Percentiles rank a stretch among this genome's conserved stretches.
These are phyloP conservation scores for Penicillium decumbens DNA, from an alignment of 2,329 filamentous ascomycete genomes.

Conservation along the genomic window DNA sequence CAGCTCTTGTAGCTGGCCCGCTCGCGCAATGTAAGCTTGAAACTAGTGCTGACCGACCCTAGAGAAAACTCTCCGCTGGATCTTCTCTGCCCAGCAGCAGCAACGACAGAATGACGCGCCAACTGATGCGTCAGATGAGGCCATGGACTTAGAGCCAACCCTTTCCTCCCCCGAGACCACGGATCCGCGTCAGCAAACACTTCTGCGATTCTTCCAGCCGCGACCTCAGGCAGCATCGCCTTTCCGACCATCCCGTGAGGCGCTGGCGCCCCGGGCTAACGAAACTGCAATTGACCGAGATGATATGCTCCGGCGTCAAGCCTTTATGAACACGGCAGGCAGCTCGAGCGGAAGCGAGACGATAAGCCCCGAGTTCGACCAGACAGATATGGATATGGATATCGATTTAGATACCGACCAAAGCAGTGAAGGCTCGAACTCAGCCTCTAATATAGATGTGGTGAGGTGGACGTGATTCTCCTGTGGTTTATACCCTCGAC, in stretches of 20 bases:
- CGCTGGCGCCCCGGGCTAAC: constrained; percentile 23
- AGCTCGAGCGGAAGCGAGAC: constrained; percentile 21
- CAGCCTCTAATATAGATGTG: constrained; percentile 22
- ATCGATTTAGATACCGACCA: constrained; percentile 31
- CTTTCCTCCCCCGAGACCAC: constrained; percentile 25
- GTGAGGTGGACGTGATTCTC: constrained; percentile 31
- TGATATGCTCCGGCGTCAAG: constrained; percentile 18
- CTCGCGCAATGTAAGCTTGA: not conserved
- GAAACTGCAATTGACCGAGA: constrained; percentile 16
- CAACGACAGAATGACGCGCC: constrained; percentile 16
- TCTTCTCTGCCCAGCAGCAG: constrained; percentile 40
- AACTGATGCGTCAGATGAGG: constrained; percentile 21
- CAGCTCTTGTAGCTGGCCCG: not conserved
- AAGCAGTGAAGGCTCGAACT: constrained; percentile 18
- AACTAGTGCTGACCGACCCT: constrained; percentile 16
- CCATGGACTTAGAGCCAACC: constrained; percentile 23
- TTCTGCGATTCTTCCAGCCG: constrained; percentile 39
- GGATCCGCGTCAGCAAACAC: constrained; percentile 40
- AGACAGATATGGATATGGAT: constrained; percentile 26
- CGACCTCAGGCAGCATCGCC: constrained; percentile 15
- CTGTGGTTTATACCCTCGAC: not conserved
- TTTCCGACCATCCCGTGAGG: constrained; percentile 18
- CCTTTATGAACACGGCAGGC: constrained; percentile 14
- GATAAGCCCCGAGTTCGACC: constrained; percentile 20
- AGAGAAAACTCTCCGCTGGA: constrained; percentile 43